Base-by-base conservation (phyloP, 2,329 filamentous ascomycete species). In the Dactylonectria macrodidyma region DNA sequence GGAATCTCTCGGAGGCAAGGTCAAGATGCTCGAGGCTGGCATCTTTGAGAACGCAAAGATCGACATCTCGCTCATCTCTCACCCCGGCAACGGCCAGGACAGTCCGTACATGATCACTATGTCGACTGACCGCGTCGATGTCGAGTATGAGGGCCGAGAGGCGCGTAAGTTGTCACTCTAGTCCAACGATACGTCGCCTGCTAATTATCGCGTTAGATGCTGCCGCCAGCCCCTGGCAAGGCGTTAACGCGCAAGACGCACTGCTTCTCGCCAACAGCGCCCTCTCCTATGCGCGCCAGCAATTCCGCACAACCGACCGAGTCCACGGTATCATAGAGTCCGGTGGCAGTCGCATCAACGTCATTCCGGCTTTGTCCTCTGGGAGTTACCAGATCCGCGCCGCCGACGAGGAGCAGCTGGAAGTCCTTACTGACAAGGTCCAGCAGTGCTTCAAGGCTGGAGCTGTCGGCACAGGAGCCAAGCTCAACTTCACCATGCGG, bases 361-460 rank as follows among this genome's bases (percentile, higher is more conserved):
- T 77, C 36, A 76, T 77, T 1, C 75, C 75, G 0, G 66, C 65
- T 1, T 90, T 91, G 5, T 88, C 89, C 22, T 87, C 85, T 47
- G 87, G 86, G 74, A 91, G 90, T 6, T 89, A 81, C 72, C 87
- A 86, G 47, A 84, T 90, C 73, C 89, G 89, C 26, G 86, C 82
- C 48, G 81, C 84, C 62, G 80, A 86, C 73, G 65, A 73, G 10
- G 65, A 68, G 5, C 66, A 73, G 2, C 50, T 74, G 0, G 71
- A 77, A 5, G 62, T 69, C 11, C 74, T 77, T 24, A 71, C 67
- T 0, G 70, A 72, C 10, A 70, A 74, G 0, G 69, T 78, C 3
- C 59, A 68, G 12, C 71, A 73, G 19, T 79, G 76, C 30, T 78
- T 77, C 56, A 74, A 80, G 33, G 76, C 75, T 2, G 72, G 72